phyloP scores from a whole-genome alignment of 2,329 filamentous ascomycete species.

The Ceratocystis cubensis region DNA sequence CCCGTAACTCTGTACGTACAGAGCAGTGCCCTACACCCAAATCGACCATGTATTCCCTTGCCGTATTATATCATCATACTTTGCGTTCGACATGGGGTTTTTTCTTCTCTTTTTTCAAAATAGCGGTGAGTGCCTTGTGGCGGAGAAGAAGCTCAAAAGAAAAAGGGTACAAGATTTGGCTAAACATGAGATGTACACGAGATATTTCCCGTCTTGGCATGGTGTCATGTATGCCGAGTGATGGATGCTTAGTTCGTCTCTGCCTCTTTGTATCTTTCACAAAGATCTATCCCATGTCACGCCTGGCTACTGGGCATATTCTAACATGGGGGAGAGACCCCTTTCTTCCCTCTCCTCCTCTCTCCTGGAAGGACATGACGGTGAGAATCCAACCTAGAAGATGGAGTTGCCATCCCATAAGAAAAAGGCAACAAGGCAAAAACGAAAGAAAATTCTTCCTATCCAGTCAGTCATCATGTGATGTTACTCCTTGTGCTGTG shows the following conservation, averaged over 20 bases:
- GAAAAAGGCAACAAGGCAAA: no score
- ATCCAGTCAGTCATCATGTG: neutral
- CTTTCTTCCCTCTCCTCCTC: neutral
- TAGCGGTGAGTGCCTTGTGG: neutral
- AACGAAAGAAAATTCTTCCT: neutral
- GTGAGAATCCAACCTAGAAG: neutral
- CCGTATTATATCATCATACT: neutral
- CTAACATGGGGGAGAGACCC: no score
- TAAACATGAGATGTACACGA: neutral
- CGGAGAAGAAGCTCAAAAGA: neutral
- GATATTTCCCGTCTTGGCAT: neutral
- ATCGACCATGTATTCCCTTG: neutral
- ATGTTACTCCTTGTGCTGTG: neutral
- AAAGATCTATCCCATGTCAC: no score
- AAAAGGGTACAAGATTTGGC: neutral
- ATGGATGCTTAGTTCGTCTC: neutral
- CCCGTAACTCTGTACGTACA: neutral
- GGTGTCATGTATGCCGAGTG: neutral
- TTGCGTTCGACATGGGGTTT: neutral
- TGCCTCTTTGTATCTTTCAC: neutral
- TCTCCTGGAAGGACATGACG: neutral
- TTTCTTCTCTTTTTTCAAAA: neutral
- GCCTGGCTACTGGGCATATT: no score
- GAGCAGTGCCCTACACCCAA: neutral
- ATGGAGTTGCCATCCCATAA: neutral